Conservation (phyloP, 768 basidiomycete species). For the Amanita jacksonii region DNA sequence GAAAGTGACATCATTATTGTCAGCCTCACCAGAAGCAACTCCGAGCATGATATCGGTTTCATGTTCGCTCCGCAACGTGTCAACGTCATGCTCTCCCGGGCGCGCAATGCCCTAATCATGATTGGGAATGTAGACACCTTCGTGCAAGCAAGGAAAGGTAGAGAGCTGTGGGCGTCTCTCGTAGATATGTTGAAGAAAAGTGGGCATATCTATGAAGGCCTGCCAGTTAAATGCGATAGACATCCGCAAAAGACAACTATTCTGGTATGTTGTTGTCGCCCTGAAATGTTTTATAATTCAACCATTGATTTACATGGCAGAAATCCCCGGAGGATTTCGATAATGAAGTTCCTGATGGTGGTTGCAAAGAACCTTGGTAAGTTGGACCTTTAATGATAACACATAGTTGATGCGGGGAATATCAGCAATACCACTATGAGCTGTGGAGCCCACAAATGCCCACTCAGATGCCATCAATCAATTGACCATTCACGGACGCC, state of each 20-base stretch:
- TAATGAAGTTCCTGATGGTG: slow-evolving; percentile 46
- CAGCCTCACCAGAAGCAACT: slow-evolving; percentile 53
- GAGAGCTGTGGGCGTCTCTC: slow-evolving; percentile 40
- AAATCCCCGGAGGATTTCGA: slow-evolving; percentile 38
- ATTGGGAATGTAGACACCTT: slow-evolving; percentile 60
- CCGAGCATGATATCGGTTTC: slow-evolving; percentile 51
- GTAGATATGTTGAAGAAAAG: slow-evolving; percentile 32
- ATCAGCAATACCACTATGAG: slow-evolving; percentile 37
- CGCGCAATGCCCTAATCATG: slow-evolving; percentile 54
- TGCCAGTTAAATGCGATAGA: slow-evolving; percentile 49
- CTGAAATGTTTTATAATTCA: not conserved
- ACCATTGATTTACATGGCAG: not conserved
- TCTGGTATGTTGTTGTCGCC: slow-evolving; percentile 17
- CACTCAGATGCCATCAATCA: slow-evolving; percentile 52
- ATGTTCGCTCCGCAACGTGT: slow-evolving; percentile 62
- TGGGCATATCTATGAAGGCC: slow-evolving; percentile 44
- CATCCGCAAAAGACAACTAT: slow-evolving; percentile 34
- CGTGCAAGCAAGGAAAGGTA: slow-evolving; percentile 37
- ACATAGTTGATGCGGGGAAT: not conserved
- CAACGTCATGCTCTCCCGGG: slow-evolving; percentile 63
- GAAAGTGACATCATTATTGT: slow-evolving; percentile 61
- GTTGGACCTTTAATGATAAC: slow-evolving; percentile 9
- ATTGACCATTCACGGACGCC: slow-evolving; percentile 42
- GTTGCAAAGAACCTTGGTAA: slow-evolving; percentile 53
- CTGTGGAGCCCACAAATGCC: slow-evolving; percentile 46